These are phyloP conservation scores for Schizothecium vesticola DNA, from an alignment of 495 filamentous ascomycete species.

Conservation along the genomic window DNA sequence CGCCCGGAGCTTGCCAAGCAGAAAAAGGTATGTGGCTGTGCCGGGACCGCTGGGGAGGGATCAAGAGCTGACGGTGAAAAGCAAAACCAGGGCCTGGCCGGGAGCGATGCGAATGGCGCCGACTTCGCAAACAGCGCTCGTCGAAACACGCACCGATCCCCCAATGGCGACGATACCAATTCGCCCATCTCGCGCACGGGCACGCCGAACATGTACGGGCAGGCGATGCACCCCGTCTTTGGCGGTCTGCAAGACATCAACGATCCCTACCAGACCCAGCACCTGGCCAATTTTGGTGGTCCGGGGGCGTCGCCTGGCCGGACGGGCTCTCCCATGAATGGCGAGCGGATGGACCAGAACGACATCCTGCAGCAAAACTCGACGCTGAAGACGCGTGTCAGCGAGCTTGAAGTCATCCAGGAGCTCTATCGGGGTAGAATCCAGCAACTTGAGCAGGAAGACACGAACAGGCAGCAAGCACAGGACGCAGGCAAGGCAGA, in stretches of 20 bases:
- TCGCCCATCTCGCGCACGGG: conserved; percentile 84
- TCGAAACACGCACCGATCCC: conserved; percentile 64
- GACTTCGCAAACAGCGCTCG: conserved; percentile 44
- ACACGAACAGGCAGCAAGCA: conserved; percentile 49
- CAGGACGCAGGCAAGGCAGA: conserved; percentile 51
- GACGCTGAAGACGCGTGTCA: conserved; percentile 80
- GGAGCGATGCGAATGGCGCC: conserved; percentile 54
- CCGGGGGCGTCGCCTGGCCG: conserved; percentile 62
- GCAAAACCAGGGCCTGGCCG: conserved; percentile 44
- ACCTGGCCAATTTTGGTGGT: conserved; percentile 40
- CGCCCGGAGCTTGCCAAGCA: conserved; percentile 68
- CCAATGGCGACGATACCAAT: conserved; percentile 67
- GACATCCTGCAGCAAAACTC: conserved; percentile 68
- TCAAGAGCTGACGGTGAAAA: conserved; percentile 11
- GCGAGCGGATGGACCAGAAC: conserved; percentile 73
- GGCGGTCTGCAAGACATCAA: conserved; percentile 43
- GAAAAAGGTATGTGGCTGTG: conserved; percentile 63
- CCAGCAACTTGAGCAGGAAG: conserved; percentile 75
- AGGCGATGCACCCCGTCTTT: conserved; percentile 60
- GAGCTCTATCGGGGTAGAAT: conserved; percentile 88
- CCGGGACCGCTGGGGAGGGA: not conserved
- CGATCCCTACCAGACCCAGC: conserved; percentile 52
- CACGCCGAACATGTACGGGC: conserved; percentile 65
- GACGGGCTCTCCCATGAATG: conserved; percentile 62
- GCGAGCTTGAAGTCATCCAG: conserved; percentile 92